Base-by-base conservation (phyloP, 2,329 filamentous ascomycete genomes). In the Colletotrichum sp. region DNA sequence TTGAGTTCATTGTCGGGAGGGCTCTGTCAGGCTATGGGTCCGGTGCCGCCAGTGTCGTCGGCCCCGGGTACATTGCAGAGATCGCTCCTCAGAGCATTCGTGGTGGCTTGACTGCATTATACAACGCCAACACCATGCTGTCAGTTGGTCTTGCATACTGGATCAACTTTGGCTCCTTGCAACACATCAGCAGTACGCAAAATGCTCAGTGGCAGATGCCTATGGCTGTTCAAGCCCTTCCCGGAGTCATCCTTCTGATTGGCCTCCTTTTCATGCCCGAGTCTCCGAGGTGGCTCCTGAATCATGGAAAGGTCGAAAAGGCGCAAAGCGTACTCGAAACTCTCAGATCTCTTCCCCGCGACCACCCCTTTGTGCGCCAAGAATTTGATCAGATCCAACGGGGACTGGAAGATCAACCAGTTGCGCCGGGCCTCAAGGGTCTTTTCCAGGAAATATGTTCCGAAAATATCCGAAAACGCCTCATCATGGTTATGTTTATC, bases 181-280 rank as follows among this genome's bases (percentile, higher is more conserved):
- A 83, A 52, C 82, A 87, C 69, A 81, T 89, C 34, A 73, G 80
- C 34, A 73, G 80, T 3, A 82, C 81, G 44, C 10, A 52, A 1
- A 86, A 86, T 0, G 80, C 79, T 10, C 88, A 90, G 79, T 90
- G 89, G 88, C 88, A 88, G 76, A 85, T 90, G 26, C 65, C 66
- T 3, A 69, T 67, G 71, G 71, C 55, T 9, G 59, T 74, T 24
- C 66, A 74, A 36, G 71, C 65, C 24, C 52, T 74, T 12, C 71
- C 71, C 7, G 71, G 71, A 28, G 71, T 67, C 32, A 65, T 74
- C 59, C 57, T 74, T n/a, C 26, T 74, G 8, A 30, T 32, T 16
- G 66, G 65, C 13, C 57, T 74, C 6, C 28, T 74, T 30, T 69
- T 74, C 59, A 57, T 74, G 28, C 71, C 65, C 8, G 71, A 74